phyloP scores from a whole-genome alignment of 139 green algal genomes.

The Astrephomene gubernaculifera region DNA sequence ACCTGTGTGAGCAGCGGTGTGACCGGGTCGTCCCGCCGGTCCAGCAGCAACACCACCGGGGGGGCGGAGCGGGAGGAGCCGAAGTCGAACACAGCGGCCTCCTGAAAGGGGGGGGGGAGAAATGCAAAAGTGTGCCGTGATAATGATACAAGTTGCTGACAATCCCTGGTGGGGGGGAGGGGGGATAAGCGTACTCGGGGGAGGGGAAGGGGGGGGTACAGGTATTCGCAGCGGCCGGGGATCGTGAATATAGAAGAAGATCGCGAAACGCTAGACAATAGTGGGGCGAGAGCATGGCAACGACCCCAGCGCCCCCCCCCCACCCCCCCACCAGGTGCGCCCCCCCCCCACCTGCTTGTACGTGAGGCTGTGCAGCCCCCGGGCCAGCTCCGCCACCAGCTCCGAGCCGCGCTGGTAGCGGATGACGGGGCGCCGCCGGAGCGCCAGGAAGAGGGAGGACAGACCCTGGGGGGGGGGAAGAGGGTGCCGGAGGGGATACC shows the following conservation, averaged over 20 bases:
- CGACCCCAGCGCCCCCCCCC: too few species aligned
- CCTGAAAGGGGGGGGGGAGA: conserved; percentile 17
- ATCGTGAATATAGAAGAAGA: too few species aligned
- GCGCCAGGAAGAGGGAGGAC: conserved; percentile 81
- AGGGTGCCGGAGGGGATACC: not conserved
- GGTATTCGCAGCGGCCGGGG: too few species aligned
- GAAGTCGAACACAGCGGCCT: conserved; percentile 87
- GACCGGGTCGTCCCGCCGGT: conserved; percentile 89
- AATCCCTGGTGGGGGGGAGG: too few species aligned
- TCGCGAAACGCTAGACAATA: too few species aligned
- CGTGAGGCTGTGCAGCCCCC: conserved; percentile 79
- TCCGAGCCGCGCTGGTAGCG: conserved; percentile 87
- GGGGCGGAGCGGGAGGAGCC: conserved; percentile 58
- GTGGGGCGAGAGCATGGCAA: too few species aligned
- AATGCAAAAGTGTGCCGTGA: too few species aligned
- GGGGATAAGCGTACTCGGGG: too few species aligned
- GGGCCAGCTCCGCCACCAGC: conserved; percentile 73
- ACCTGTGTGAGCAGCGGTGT: conserved; percentile 86
- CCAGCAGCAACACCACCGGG: conserved; percentile 87
- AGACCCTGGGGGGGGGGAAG: conserved; percentile 70
- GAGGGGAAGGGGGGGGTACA: too few species aligned
- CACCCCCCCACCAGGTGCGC: not conserved
- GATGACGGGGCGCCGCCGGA: conserved; percentile 84
- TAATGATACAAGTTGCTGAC: too few species aligned
- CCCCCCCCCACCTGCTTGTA: conserved; percentile 66